Evolutionary conservation across 345 rosid genomes (phyloP).

Genomic region (Salix dunnii): DNA sequence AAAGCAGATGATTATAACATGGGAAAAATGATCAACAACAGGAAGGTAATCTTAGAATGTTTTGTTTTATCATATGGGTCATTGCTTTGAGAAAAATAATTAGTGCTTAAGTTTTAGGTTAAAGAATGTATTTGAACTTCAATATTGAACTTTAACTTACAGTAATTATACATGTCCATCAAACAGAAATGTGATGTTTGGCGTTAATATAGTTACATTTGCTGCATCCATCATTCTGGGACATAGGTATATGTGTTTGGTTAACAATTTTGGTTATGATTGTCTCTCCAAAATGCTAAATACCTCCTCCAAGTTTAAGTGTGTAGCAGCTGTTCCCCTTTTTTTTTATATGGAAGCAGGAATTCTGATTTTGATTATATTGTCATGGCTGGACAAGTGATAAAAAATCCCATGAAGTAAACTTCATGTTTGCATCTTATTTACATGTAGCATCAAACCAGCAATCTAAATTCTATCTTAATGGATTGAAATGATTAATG

Average conservation of each 20-base stretch:
- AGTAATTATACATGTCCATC: background rate
- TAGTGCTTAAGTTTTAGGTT: background rate
- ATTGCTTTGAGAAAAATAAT: background rate
- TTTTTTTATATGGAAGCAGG: background rate
- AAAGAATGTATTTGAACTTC: background rate
- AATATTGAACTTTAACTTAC: background rate
- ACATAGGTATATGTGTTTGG: background rate
- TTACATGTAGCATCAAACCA: background rate
- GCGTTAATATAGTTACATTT: background rate
- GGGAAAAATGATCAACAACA: constrained; percentile 54
- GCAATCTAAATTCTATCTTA: constrained; percentile 17
- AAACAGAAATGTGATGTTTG: background rate
- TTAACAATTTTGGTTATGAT: too few species aligned
- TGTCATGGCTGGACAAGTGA: background rate
- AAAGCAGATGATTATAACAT: constrained; percentile 61
- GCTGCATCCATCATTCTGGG: background rate
- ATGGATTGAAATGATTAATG: constrained; percentile 34
- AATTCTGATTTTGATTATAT: background rate
- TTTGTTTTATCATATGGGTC: background rate
- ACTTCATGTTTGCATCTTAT: background rate
- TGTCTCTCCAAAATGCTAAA: too few species aligned
- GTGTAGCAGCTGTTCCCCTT: too few species aligned
- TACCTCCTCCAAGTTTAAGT: too few species aligned
- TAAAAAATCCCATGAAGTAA: background rate
- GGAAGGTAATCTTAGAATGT: constrained; percentile 51